Evolutionary conservation across 495 filamentous ascomycete genomes (phyloP).

Genomic region (Cairneyella variabilis): DNA sequence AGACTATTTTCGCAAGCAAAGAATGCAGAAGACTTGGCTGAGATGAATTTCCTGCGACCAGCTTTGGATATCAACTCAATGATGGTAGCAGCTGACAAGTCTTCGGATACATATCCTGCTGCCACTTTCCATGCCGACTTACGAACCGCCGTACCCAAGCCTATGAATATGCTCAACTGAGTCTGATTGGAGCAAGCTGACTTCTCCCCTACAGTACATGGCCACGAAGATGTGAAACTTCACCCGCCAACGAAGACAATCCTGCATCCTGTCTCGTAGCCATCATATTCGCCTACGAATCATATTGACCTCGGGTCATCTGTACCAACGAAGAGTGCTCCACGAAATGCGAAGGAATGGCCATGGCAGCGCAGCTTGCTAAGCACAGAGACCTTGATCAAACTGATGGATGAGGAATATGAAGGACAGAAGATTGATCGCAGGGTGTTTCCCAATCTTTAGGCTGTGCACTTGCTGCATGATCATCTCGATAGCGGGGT

Average conservation of each 20-base stretch:
- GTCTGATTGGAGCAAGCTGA: not conserved
- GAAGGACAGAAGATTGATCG: constrained; percentile 35
- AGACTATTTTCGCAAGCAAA: constrained; percentile 31
- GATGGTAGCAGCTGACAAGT: not conserved
- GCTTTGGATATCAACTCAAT: constrained; percentile 2
- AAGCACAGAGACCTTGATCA: too few relatives aligned
- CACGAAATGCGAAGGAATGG: constrained; percentile 26
- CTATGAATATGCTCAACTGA: not conserved
- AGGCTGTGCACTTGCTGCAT: constrained; percentile 51
- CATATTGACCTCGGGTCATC: too few relatives aligned
- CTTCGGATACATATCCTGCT: constrained; percentile 1
- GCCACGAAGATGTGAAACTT: too few relatives aligned
- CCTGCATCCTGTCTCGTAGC: too few relatives aligned
- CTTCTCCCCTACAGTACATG: too few relatives aligned
- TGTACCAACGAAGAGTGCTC: too few relatives aligned
- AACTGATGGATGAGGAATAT: constrained; percentile 35
- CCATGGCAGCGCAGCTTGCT: constrained; percentile 30
- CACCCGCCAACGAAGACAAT: too few relatives aligned
- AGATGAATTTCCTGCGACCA: constrained; percentile 1
- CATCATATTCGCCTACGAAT: too few relatives aligned
- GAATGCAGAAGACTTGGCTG: not conserved
- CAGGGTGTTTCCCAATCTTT: constrained; percentile 38
- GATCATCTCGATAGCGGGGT: constrained; percentile 53
- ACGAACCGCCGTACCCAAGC: not conserved
- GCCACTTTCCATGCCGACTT: constrained; percentile 3